Evolutionary conservation across 768 basidiomycete genomes (phyloP), one percentile per base, ranked within the genome.

Genomic region (Macrocybe gigantea): DNA sequence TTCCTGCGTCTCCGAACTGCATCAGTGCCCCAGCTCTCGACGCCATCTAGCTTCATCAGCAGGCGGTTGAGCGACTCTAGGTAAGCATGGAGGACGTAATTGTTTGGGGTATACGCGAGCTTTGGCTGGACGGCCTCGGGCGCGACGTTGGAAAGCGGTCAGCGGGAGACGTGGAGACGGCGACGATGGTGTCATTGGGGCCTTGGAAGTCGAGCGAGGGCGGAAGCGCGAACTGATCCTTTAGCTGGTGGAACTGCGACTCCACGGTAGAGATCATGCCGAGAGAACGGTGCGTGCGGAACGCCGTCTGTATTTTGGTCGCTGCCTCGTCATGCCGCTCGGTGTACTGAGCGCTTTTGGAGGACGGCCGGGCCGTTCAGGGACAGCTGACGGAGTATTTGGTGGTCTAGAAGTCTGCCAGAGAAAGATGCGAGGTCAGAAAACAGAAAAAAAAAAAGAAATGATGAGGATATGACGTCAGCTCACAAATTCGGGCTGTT

Each of bases 41-140:
- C 74, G 0, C 73, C 79, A 54, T 90, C 88, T 8, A 90, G 75
- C 52, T 72, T 72, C 40, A 76, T 71, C n/a, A 90, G 69, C 9
- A 90, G 63, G 36, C 77, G 77, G 47, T 76, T 76, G 33, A 89
- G 71, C 39, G 72, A 67, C 54, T 88, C 79, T n/a, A 71, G 66
- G 61, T 88, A 83, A 10, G 65, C 71, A 62, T 83, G 82, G 14
- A 88, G 62, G 0, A 75, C 61, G 13, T 74, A 79, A 60, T 90
- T 89, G 38, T 59, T 67, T 1, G 74, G 64, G 6, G 81, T 80
- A 65, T 74, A 90, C 3, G 80, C 78, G 33, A 90, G 74, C 57
- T 75, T 74, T 9, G 60, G 49, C 22, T 22, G 22, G 22, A 22
- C 22, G 22, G 22, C 22, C 22, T 22, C 22, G n/a, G 41, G 41